Conservation (phyloP, 805 yeast species). For the Metschnikowia similis region DNA sequence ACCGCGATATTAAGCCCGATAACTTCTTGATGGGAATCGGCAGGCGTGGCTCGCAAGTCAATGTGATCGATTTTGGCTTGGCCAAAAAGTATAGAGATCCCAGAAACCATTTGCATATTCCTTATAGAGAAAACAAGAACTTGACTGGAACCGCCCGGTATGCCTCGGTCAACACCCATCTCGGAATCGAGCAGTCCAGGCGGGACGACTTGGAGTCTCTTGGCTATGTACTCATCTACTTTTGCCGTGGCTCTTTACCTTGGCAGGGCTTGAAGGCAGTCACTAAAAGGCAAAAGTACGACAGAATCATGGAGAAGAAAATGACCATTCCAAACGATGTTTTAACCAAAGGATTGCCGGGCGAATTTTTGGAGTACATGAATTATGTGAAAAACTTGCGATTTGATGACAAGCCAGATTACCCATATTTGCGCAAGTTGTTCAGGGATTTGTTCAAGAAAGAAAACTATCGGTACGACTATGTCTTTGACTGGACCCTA, state of each 20-base stretch:
- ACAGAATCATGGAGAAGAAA: conserved; percentile 22
- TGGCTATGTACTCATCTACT: conserved; percentile 21
- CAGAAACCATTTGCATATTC: conserved; percentile 88
- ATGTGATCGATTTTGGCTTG: conserved; percentile 89
- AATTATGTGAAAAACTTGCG: conserved; percentile 84
- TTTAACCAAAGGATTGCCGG: conserved; percentile 64
- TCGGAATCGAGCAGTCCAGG: conserved; percentile 20
- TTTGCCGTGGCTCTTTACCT: conserved; percentile 20
- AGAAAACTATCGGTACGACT: conserved; percentile 88
- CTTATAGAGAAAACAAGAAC: conserved; percentile 33
- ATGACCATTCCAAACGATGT: conserved; percentile 21
- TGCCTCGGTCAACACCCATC: conserved; percentile 21
- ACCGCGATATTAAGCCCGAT: conserved; percentile 81
- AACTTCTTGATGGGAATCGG: conserved; percentile 87
- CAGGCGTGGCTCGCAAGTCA: conserved; percentile 89
- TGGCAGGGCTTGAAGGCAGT: conserved; percentile 23
- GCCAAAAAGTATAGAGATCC: conserved; percentile 95
- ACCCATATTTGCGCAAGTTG: conserved; percentile 78
- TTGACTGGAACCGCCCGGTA: conserved; percentile 22
- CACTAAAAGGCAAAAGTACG: conserved; percentile 21
- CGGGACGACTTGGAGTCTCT: conserved; percentile 21
- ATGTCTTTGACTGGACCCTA: conserved; percentile 95
- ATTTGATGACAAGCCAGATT: conserved; percentile 96
- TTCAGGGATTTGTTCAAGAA: conserved; percentile 85
- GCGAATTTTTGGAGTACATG: conserved; percentile 83